These are phyloP conservation scores for Lachnum nothofagi DNA, from an alignment of 2,329 filamentous ascomycete genomes.

Conservation along the genomic window DNA sequence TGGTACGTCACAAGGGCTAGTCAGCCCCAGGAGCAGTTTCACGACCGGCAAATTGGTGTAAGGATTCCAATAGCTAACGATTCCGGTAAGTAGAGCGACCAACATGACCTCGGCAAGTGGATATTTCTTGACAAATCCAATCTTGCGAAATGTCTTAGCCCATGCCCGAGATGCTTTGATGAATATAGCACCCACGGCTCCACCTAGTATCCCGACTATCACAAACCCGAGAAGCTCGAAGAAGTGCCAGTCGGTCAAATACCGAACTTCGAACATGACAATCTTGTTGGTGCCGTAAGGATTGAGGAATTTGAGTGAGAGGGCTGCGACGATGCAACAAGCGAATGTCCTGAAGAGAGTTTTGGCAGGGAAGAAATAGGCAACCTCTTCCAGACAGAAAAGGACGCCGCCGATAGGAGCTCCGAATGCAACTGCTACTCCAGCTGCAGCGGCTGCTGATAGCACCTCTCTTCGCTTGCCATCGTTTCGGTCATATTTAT, in stretches of 20 bases:
- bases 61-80: constrained; percentile 88
- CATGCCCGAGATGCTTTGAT: constrained; percentile 92
- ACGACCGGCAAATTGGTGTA: constrained; percentile 86
- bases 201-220: constrained; percentile 79
- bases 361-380: constrained; percentile 96
- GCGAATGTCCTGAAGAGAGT: constrained; percentile 97
- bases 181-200: constrained; percentile 80
- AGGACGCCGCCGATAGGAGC: constrained; percentile 85
- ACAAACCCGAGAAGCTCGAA: constrained; percentile 87
- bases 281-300: constrained; percentile 96
- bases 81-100: constrained; percentile 77
- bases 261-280: constrained; percentile 91
- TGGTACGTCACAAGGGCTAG: constrained; percentile 76
- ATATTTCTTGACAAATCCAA: constrained; percentile 71
- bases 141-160: constrained; percentile 82
- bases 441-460: constrained; percentile 86
- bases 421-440: constrained; percentile 90
- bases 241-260: constrained; percentile 83
- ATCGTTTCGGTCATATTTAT: constrained; percentile 91
- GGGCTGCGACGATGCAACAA: constrained; percentile 87
- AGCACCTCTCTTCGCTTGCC: constrained; percentile 88
- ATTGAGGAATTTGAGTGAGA: constrained; percentile 91
- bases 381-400: constrained; percentile 90
- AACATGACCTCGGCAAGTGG: constrained; percentile 84
- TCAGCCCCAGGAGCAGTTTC: constrained; percentile 83